Evolutionary conservation across 371 early-diverging fungal genomes (phyloP), one percentile per base, ranked within the genome.

Genomic region (Mortierella sp.): DNA sequence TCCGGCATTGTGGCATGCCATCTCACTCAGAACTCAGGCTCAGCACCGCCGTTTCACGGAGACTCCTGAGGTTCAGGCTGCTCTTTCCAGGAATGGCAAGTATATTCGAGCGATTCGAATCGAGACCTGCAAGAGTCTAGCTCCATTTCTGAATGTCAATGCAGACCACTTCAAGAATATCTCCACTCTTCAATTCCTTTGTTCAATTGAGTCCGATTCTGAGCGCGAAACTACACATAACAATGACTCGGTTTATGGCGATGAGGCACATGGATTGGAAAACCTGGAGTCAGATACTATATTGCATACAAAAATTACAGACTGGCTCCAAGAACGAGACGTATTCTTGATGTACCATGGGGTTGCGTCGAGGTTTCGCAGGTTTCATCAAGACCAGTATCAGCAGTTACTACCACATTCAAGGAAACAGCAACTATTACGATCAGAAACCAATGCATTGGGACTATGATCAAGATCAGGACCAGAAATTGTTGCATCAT

Each of bases 121-220:
- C 51, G 62, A 52, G 24, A 37, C 62, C 35, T 69, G 69, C 69
- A 69, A 62, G 54, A 69, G 69, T 9, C 62, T 69, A 1, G 22
- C 28, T 2, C 62, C 62, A 1, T 69, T 69, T 28, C 18, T 69
- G 10, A 45, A 26, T 2, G 28, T 62, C 10, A 55, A 69, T 37
- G 18, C 3, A 0, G 4, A 2, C 6, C 26, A 18, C 12, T 64
- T 54, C 10, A 10, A 62, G 30, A 24, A 49, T 11, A 10, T 64
- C 0, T 28, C 49, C 20, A 51, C 64, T 3, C 8, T 64, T 30
- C 39, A 64, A 47, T 32, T 51, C 26, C 49, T n/a, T 3, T 49
- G 52, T 12, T 28, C 51, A 14, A 20, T 14, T 18, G 9, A 14
- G 20, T 30, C n/a, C n/a, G n/a, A n/a, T n/a, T n/a, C n/a, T n/a